Evolutionary conservation across 352 stramenopile species (phyloP), one percentile per base, ranked within the genome.

Genomic region (Phytophthora crassamura): DNA sequence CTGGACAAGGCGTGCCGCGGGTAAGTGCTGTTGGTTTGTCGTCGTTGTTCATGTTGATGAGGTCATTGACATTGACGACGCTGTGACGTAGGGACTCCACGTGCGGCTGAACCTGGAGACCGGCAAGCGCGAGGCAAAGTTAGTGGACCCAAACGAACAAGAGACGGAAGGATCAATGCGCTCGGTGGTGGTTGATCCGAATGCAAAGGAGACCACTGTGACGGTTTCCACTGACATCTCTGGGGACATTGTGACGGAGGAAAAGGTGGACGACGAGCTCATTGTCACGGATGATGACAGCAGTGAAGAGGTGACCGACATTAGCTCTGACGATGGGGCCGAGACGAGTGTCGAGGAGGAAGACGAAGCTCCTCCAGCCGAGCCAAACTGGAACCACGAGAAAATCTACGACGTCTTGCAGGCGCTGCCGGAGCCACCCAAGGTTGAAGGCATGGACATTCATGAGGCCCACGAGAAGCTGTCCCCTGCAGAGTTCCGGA

Each of bases 401-500:
- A 94, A 93, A 60, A 93, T 95, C 32, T 93, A 89, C 49, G 86
- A 95, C 42, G 78, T 89, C 47, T 64, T 95, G 7, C 72, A 91
- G 48, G 79, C 79, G n/a, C 69, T 95, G 32, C 87, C 87, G 4
- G 80, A 93, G 45, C 87, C 87, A 1, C 87, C 87, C 1, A 74
- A 78, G 49, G 66, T 95, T 16, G 79, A 90, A 36, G 85, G 83
- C 8, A 88, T 95, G 82, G 74, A 93, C 40, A 89, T 95, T 36
- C 69, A 93, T 49, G 75, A 91, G 30, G 87, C 87, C 4, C 74
- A 87, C 34, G 72, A 77, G 1, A 93, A 91, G 47, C 64, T 95
- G 9, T 77, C 82, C 20, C 69, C 78, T 47, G 71, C 78, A 5
- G 85, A 93, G 55, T 95, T 95, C 51, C 84, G 85, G 22, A 70